Conservation (phyloP, 352 stramenopile genomes). For the Globisporangium spinosum region DNA sequence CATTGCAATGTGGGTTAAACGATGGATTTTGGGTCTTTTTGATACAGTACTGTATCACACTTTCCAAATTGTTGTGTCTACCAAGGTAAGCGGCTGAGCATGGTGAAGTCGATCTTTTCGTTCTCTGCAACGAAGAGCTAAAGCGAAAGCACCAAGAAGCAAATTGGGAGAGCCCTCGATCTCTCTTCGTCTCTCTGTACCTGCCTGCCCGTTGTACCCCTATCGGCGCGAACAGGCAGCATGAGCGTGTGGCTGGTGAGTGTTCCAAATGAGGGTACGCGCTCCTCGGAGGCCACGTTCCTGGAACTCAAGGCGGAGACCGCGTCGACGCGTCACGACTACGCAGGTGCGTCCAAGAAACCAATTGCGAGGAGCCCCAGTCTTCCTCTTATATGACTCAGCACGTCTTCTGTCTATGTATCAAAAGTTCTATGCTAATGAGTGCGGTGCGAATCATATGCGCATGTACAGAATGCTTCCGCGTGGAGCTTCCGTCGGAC, state of each 20-base stretch:
- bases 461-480: slow-evolving; percentile 51
- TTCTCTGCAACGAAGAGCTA: slow-evolving; percentile 11
- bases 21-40: background rate
- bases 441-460: background rate
- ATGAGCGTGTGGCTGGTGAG: slow-evolving; percentile 74
- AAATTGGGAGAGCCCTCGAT: background rate
- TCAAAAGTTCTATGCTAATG: background rate
- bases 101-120: slow-evolving; percentile 18
- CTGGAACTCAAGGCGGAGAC: slow-evolving; percentile 84
- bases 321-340: slow-evolving; percentile 76
- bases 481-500: slow-evolving; percentile 90
- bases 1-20: background rate
- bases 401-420: background rate
- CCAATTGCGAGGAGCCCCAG: background rate
- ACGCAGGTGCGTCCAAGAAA: slow-evolving; percentile 26
- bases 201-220: slow-evolving; percentile 4
- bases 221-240: background rate
- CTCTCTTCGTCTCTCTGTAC: background rate
- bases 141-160: slow-evolving; percentile 7
- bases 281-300: slow-evolving; percentile 81
- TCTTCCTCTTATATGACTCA: background rate
- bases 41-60: background rate
- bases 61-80: background rate
- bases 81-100: background rate
- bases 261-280: slow-evolving; percentile 81